phyloP scores from a whole-genome alignment of 2,329 filamentous ascomycete genomes.

The Exophiala sp. region DNA sequence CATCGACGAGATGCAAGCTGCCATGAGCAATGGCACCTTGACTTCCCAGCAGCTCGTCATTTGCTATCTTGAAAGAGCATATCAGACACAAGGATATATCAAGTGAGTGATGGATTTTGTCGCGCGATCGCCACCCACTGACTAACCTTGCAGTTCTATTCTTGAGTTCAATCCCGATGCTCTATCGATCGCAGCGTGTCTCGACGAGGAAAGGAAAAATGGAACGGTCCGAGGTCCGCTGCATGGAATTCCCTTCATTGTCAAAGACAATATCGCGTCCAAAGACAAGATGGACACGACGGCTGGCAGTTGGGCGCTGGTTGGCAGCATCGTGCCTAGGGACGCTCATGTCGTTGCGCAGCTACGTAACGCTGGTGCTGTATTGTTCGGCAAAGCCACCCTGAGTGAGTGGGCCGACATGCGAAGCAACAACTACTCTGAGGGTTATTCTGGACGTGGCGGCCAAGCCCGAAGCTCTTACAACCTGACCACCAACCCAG shows the following conservation, averaged over 20 bases:
- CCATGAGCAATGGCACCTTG: constrained; percentile 52
- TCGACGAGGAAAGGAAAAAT: constrained; percentile 57
- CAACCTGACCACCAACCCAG: constrained; percentile 65
- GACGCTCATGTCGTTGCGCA: constrained; percentile 63
- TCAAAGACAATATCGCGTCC: constrained; percentile 70
- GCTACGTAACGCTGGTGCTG: constrained; percentile 62
- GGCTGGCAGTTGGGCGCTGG: constrained; percentile 64
- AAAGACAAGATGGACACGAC: constrained; percentile 72
- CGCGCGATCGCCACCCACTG: constrained; percentile 20
- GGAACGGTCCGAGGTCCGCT: constrained; percentile 57
- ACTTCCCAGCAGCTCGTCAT: constrained; percentile 56
- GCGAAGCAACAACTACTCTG: constrained; percentile 63
- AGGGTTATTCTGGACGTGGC: constrained; percentile 63
- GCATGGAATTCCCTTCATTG: constrained; percentile 71
- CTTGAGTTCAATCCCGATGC: constrained; percentile 67
- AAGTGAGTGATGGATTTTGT: constrained; percentile 42
- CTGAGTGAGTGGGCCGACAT: constrained; percentile 74
- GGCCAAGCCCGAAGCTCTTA: constrained; percentile 65
- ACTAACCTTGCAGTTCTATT: constrained; percentile 32
- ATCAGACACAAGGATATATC: constrained; percentile 63
- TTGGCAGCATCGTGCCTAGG: constrained; percentile 64
- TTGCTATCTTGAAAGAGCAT: constrained; percentile 60
- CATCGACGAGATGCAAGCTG: constrained; percentile 63
- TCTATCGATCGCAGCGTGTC: constrained; percentile 56
- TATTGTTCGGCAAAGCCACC: constrained; percentile 68